phyloP scores from a whole-genome alignment of 768 basidiomycete genomes.

The Tylopilus sp. region DNA sequence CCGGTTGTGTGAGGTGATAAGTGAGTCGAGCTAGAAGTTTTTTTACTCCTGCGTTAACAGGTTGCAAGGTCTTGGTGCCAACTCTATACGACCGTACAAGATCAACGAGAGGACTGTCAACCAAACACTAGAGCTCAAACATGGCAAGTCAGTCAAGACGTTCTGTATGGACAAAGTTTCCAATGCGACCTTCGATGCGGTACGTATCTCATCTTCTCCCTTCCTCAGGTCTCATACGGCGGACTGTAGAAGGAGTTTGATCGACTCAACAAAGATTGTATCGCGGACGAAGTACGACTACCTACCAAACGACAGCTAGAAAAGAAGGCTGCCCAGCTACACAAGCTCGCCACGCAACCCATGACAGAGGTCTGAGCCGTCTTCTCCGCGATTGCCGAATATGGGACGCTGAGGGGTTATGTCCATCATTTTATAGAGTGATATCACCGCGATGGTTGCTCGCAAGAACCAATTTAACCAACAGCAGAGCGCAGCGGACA shows the following conservation, averaged over 20 bases:
- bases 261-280: constrained; percentile 45
- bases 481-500: constrained; percentile 30
- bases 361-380: constrained; percentile 79
- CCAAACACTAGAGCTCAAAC: constrained; percentile 68
- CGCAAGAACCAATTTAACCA: constrained; percentile 51
- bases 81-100: constrained; percentile 64
- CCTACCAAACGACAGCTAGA: constrained; percentile 67
- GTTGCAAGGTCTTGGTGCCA: constrained; percentile 47
- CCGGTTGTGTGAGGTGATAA: constrained; percentile 74
- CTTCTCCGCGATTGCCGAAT: constrained; percentile 4
- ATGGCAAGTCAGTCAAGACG: constrained; percentile 59
- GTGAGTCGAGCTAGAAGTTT: constrained; percentile 44
- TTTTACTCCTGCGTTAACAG: constrained; percentile 2
- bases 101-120: constrained; percentile 63
- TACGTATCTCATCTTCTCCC: constrained; percentile 34
- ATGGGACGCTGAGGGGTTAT: constrained; percentile 11
- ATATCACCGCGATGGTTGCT: constrained; percentile 74
- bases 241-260: constrained; percentile 66
- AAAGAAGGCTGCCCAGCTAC: constrained; percentile 62
- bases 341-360: constrained; percentile 52
- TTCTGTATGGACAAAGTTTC: constrained; percentile 88
- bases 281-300: constrained; percentile 53
- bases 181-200: constrained; percentile 61
- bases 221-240: constrained; percentile 7
- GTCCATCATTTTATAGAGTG: constrained; percentile 59